Evolutionary conservation across 2,329 filamentous ascomycete genomes (phyloP), one percentile per base, ranked within the genome.

Genomic region (Byssothecium circinans): DNA sequence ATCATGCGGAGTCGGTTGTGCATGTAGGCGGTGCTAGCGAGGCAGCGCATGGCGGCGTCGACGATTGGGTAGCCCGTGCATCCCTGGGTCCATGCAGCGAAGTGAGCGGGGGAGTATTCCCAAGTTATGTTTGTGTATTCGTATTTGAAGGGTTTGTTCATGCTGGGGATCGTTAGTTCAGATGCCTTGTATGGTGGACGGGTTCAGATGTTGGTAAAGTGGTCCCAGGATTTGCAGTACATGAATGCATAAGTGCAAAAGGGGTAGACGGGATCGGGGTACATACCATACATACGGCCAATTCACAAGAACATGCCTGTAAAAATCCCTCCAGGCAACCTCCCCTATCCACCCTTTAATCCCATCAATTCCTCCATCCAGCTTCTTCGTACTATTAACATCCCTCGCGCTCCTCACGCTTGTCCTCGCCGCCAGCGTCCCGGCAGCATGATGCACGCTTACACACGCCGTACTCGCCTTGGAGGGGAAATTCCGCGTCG

Each of bases 41-140:
- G 65, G 49, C 76, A 77, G 15, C 78, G 68, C 77, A 80, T 80
- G 0, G 76, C 77, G 0, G 78, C 76, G 50, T 80, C 77, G 14
- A 80, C 69, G 46, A 79, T 23, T 65, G 77, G 46, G 74, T 67
- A 60, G 72, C 78, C 75, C 70, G 78, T 55, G 49, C 63, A 41
- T 54, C 76, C 60, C 71, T 74, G 7, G 61, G 75, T 82, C 40
- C 91, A 96, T 2, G 84, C 83, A 1, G 77, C 59, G 72, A 96
- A 94, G 65, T 76, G 46, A 51, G 58, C 41, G 68, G 64, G 27
- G 62, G 70, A 49, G 71, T 74, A 60, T 42, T 90, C 88, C 91
- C 91, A 96, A 41, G 81, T 73, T 39, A 96, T 86, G 58, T 91
- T 86, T 36, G 87, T 84, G 70, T 90, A 94, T 61, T 91, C 88